phyloP scores from a whole-genome alignment of 2,329 filamentous ascomycete genomes.

The Amylocarpus encephaloides region DNA sequence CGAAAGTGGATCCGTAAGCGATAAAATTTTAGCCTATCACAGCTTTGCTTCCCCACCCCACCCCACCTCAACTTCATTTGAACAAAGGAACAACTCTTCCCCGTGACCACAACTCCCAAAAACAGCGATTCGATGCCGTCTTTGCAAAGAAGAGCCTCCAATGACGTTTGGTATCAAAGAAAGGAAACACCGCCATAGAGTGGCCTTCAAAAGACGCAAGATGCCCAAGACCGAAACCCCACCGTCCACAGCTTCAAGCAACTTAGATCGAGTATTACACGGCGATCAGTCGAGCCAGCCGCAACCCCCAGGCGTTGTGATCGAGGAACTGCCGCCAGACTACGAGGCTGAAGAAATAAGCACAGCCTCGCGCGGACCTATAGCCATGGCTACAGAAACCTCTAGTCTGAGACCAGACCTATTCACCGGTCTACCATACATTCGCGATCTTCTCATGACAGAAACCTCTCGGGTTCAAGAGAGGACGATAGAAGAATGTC shows the following conservation, averaged over 20 bases:
- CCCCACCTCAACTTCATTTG: too few species aligned
- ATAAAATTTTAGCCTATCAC: too few species aligned
- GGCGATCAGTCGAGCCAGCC: slow-evolving; percentile 7
- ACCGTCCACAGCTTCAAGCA: slow-evolving; percentile 13
- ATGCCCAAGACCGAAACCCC: slow-evolving; percentile 12
- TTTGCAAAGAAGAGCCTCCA: slow-evolving; percentile 15
- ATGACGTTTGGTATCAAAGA: slow-evolving; percentile 31
- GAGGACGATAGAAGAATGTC: slow-evolving; percentile 59
- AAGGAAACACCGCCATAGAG: slow-evolving; percentile 25
- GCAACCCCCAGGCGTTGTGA: slow-evolving; percentile 15
- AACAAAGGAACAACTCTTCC: too few species aligned
- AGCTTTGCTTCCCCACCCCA: too few species aligned
- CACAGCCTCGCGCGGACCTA: neutral
- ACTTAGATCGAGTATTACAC: slow-evolving; percentile 8
- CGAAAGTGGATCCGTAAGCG: too few species aligned
- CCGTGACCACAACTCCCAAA: too few species aligned
- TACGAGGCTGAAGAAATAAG: slow-evolving; percentile 10
- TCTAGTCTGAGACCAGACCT: slow-evolving; percentile 43
- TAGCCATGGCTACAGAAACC: slow-evolving; percentile 18
- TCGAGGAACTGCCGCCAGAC: slow-evolving; percentile 13
- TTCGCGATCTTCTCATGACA: slow-evolving; percentile 62
- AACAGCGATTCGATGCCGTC: too few species aligned
- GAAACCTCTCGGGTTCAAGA: slow-evolving; percentile 63
- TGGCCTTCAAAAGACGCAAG: slow-evolving; percentile 27
- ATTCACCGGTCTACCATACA: slow-evolving; percentile 51